Percentiles rank a stretch among this genome's conserved stretches.
Evolutionary conservation across 208 protist species (phyloP).

Genomic region (Trypanosomatidae sp.): DNA sequence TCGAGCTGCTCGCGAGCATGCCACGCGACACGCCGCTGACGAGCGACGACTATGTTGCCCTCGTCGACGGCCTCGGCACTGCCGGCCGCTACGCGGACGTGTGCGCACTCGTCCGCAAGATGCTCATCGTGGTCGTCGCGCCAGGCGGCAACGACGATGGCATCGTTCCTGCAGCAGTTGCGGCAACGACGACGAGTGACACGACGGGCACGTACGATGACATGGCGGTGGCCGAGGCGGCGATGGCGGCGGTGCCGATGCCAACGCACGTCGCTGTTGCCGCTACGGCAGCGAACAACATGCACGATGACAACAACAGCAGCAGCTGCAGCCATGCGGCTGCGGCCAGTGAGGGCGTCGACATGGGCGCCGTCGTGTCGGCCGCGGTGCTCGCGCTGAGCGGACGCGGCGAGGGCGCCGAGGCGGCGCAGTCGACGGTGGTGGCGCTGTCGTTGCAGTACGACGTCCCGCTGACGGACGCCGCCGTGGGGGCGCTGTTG

Average conservation of each 20-base stretch:
- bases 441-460: constrained; percentile 14
- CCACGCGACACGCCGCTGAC: constrained; percentile 17
- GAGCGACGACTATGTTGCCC: constrained; percentile 40
- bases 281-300: not conserved
- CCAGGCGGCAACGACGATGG: not conserved
- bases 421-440: constrained; percentile 12
- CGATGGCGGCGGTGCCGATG: too few relatives aligned
- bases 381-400: constrained; percentile 18
- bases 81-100: constrained; percentile 38
- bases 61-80: constrained; percentile 61
- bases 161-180: not conserved
- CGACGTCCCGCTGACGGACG: constrained; percentile 22
- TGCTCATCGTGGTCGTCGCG: not conserved
- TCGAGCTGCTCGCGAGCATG: constrained; percentile 26
- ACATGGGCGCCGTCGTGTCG: constrained; percentile 35
- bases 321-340: constrained; percentile 2
- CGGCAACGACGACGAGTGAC: not conserved
- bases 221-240: not conserved
- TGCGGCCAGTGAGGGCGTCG: constrained; percentile 4
- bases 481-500: constrained; percentile 32
- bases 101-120: constrained; percentile 10
- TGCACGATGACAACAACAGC: not conserved
- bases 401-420: too few relatives aligned
- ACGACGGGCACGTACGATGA: not conserved
- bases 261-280: too few relatives aligned